phyloP scores from a whole-genome alignment of 352 stramenopile species.

The Phytopythium delawarense region DNA sequence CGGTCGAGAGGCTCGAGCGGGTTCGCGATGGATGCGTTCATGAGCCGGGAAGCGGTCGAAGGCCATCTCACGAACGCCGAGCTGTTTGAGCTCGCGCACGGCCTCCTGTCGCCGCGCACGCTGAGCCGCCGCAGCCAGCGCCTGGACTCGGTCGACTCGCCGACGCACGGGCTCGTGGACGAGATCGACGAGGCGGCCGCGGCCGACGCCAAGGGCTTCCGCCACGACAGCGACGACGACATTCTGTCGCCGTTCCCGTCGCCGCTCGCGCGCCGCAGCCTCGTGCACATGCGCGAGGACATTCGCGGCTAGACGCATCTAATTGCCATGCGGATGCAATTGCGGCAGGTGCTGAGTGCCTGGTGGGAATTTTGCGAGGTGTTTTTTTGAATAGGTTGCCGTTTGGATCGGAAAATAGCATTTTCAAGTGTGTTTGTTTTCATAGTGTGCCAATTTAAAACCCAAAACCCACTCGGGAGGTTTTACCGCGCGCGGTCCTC shows the following conservation, averaged over 20 bases:
- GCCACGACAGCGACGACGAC: constrained; percentile 25
- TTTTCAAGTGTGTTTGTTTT: not conserved
- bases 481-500: not conserved
- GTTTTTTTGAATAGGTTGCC: not conserved
- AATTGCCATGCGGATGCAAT: not conserved
- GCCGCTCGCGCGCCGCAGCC: constrained; percentile 25
- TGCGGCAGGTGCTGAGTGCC: too few relatives aligned
- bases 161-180: constrained; percentile 42
- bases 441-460: not conserved
- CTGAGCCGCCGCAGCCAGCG: constrained; percentile 60
- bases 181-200: constrained; percentile 25
- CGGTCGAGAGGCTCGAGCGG: not conserved
- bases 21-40: constrained; percentile 1
- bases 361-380: not conserved
- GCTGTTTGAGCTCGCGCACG: constrained; percentile 78
- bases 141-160: constrained; percentile 75
- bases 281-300: constrained; percentile 39
- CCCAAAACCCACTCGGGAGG: too few relatives aligned
- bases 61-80: constrained; percentile 58
- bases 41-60: constrained; percentile 6
- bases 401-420: not conserved
- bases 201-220: constrained; percentile 22
- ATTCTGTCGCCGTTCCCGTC: constrained; percentile 22
- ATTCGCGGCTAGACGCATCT: constrained; percentile 26
- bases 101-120: constrained; percentile 65